These are phyloP conservation scores for Aureobasidium musti DNA, from an alignment of 2,329 filamentous ascomycete species.

Conservation along the genomic window DNA sequence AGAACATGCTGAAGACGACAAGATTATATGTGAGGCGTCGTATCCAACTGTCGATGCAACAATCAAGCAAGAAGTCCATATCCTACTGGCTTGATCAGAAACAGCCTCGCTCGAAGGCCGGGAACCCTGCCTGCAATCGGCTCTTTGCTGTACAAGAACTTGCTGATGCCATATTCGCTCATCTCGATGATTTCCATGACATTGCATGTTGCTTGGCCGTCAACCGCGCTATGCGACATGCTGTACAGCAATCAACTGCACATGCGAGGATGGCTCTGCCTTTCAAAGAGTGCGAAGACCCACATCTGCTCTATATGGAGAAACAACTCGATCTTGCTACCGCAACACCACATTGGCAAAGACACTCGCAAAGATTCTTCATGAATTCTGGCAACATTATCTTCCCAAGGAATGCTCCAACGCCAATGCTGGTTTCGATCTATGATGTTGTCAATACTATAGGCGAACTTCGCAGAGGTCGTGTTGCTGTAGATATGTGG, in stretches of 20 bases:
- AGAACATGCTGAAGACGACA: constrained; percentile 5
- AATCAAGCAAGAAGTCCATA: not conserved
- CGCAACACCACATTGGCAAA: not conserved
- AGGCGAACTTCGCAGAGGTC: not conserved
- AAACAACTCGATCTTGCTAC: constrained; percentile 7
- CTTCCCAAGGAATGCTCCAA: constrained; percentile 3
- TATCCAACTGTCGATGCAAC: not conserved
- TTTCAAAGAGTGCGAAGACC: not conserved
- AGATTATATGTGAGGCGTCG: constrained; percentile 4
- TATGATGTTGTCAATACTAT: not conserved
- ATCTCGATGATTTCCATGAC: constrained; percentile 9
- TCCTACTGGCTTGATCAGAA: constrained; percentile 1
- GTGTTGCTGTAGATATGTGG: constrained; percentile 13
- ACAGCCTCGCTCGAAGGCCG: not conserved
- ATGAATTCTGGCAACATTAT: constrained; percentile 5
- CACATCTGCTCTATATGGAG: constrained; percentile 14
- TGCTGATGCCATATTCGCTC: constrained; percentile 7
- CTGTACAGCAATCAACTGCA: not conserved
- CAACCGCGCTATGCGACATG: constrained; percentile 1
- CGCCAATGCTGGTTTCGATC: constrained; percentile 1
- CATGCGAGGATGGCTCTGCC: not conserved
- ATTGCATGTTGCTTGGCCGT: not conserved
- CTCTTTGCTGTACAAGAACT: constrained; percentile 18
- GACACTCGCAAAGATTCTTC: not conserved
- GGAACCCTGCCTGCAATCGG: constrained; percentile 4